Evolutionary conservation across 192 early-diverging fungal genomes (phyloP).

Genomic region (Rhizophagus sp.): DNA sequence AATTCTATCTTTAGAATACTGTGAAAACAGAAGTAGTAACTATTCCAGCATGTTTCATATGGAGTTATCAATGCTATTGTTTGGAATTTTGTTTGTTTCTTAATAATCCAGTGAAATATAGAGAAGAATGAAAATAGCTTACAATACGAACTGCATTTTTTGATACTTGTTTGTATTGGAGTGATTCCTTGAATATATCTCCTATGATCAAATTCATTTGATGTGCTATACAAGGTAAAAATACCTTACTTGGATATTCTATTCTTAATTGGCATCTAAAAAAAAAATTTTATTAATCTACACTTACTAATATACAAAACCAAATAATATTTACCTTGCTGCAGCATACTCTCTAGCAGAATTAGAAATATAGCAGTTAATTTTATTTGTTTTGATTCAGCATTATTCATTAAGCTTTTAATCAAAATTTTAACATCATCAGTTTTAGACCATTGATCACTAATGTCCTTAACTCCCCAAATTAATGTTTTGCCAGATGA

Average conservation of each 20-base stretch:
- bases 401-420: constrained; percentile 16
- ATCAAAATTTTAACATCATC: neutral
- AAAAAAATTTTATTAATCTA: neutral
- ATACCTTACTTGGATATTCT: constrained; percentile 19
- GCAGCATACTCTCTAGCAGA: constrained; percentile 9
- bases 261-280: neutral
- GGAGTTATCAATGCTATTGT: neutral
- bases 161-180: neutral
- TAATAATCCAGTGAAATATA: neutral
- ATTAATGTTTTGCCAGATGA: neutral
- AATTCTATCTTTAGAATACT: neutral
- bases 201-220: constrained; percentile 14
- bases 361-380: constrained; percentile 16
- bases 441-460: neutral
- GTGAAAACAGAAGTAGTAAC: neutral
- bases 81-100: neutral
- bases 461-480: neutral
- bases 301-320: neutral
- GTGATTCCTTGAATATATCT: constrained; percentile 14
- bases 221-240: constrained; percentile 1
- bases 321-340: constrained; percentile 10
- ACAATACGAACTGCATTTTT: constrained; percentile 11
- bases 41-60: neutral
- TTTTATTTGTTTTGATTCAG: constrained; percentile 1
- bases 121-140: constrained; percentile 13